Percentiles rank a stretch among this genome's conserved stretches.
Conservation (phyloP, 1,284 basidiomycete species). For the Macrocystidia cucumis region DNA sequence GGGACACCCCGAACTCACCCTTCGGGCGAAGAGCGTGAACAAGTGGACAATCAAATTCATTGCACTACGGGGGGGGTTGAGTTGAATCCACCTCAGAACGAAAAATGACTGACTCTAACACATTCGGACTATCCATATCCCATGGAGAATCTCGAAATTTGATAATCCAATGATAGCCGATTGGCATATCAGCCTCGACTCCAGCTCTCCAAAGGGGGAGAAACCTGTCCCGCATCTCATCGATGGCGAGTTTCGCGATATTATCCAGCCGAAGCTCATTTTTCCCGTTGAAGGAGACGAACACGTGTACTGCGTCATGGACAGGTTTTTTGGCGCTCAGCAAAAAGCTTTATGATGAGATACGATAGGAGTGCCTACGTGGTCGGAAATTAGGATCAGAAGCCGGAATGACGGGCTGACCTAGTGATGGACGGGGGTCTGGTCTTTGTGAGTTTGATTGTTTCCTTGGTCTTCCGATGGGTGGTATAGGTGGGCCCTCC, state of each 20-base stretch:
- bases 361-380: conserved; percentile 11
- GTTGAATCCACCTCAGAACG: conserved; percentile 6
- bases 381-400: conserved; percentile 16
- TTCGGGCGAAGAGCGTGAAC: conserved; percentile 27
- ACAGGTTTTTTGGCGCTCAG: conserved; percentile 4
- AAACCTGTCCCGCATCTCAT: conserved; percentile 31
- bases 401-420: conserved; percentile 10
- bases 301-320: conserved; percentile 49
- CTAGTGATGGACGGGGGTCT: conserved; percentile 2
- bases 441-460: conserved; percentile 17
- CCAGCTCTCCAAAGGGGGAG: conserved; percentile 36
- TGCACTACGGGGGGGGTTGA: too few relatives aligned
- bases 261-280: conserved; percentile 40
- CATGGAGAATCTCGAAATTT: conserved; percentile 38
- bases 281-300: conserved; percentile 44
- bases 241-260: conserved; percentile 30
- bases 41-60: conserved; percentile 13
- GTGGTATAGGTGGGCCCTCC: conserved; percentile 2
- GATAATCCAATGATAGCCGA: conserved; percentile 30
- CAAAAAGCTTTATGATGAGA: conserved; percentile 3
- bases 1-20: conserved; percentile 20
- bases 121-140: conserved; percentile 31
- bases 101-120: conserved; percentile 21
- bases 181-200: conserved; percentile 26
- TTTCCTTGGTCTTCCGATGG: conserved; percentile 19